Base-by-base conservation (phyloP, 1,284 basidiomycete species). In the Neotropicomus parvogracilis region DNA sequence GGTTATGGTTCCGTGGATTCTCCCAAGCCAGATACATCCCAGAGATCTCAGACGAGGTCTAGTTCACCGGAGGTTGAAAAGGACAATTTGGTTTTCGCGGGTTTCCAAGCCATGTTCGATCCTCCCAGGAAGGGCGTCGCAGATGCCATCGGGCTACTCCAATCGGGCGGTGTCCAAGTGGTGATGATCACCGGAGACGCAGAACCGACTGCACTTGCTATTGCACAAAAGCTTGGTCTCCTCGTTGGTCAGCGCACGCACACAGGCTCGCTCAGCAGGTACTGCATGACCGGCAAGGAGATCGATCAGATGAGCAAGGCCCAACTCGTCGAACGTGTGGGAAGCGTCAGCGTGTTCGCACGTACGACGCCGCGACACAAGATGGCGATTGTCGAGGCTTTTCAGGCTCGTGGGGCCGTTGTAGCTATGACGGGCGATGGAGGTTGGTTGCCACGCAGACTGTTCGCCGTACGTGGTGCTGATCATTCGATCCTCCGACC, bases 371-470 rank as follows among this genome's bases (percentile, higher is more conserved):
- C 95, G 47, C 80, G 89, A 62, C 95, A 98, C 70, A 98, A 98
- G 74, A 95, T 98, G 93, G 82, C 87, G 40, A 98, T 98, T 62
- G 87, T 98, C 31, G 85, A 90, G 64, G 95, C 94, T 20, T 92
- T 91, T 68, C 94, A 97, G 73, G 71, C 84, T 53, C 76, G 88
- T 40, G 94, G 95, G 0, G 84, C 81, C 4, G 84, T 98, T 2
- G 95, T 98, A 0, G 95, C 93, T 11, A 98, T 98, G 95, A 97
- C 95, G 2, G 95, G 95, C 16, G 95, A 97, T 66, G 95, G 95
- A 63, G 80, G 81, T 81, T 54, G 38, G 54, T 45, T 36, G 12
- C 53, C 35, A 36, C 27, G 3, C 9, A 12, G 7, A 42, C 31
- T 42, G 8, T 35, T 46, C 12, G 31, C n/a, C 13, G 14, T 16